Evolutionary conservation across 2,329 filamentous ascomycete species (phyloP).

Genomic region (Neoascochyta sp.): DNA sequence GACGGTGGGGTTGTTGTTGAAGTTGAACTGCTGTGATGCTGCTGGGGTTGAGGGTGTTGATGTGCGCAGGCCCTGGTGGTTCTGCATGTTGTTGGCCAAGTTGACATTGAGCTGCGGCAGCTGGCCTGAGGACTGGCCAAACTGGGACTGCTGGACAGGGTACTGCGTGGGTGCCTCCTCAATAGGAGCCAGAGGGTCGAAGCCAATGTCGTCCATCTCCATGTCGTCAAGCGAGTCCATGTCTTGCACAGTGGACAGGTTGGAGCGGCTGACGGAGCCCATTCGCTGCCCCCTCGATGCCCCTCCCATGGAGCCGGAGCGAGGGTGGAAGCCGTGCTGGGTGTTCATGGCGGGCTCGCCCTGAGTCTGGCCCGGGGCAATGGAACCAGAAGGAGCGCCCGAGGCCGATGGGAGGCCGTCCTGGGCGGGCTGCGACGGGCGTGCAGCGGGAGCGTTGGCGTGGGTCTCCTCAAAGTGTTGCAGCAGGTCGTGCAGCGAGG

Average conservation of each 20-base stretch:
- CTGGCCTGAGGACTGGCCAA: conserved; percentile 52
- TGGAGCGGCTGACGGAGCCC: conserved; percentile 40
- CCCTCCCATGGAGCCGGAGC: conserved; percentile 39
- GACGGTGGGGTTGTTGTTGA: conserved; percentile 91
- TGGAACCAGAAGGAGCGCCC: conserved; percentile 31
- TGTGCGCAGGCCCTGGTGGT: conserved; percentile 73
- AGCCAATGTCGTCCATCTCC: conserved; percentile 92
- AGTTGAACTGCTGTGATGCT: conserved; percentile 61
- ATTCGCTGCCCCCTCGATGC: conserved; percentile 41
- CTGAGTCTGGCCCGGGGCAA: conserved; percentile 45
- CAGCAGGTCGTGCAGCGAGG: conserved; percentile 88
- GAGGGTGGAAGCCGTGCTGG: conserved; percentile 37
- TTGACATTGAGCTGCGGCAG: conserved; percentile 75
- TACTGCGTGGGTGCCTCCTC: conserved; percentile 69
- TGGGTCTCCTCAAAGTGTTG: conserved; percentile 97
- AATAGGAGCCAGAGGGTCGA: conserved; percentile 65
- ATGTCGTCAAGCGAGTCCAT: conserved; percentile 89
- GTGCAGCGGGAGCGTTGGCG: conserved; percentile 62
- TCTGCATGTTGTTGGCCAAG: conserved; percentile 65
- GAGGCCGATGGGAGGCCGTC: conserved; percentile 35
- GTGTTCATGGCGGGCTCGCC: conserved; percentile 35
- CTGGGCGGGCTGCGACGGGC: conserved; percentile 49
- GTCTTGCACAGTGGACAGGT: conserved; percentile 49
- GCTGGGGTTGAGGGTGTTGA: conserved; percentile 86
- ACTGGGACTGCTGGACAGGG: conserved; percentile 48